Base-by-base conservation (phyloP, 202 grass and related monocot genomes). In the Carex arenaria region DNA sequence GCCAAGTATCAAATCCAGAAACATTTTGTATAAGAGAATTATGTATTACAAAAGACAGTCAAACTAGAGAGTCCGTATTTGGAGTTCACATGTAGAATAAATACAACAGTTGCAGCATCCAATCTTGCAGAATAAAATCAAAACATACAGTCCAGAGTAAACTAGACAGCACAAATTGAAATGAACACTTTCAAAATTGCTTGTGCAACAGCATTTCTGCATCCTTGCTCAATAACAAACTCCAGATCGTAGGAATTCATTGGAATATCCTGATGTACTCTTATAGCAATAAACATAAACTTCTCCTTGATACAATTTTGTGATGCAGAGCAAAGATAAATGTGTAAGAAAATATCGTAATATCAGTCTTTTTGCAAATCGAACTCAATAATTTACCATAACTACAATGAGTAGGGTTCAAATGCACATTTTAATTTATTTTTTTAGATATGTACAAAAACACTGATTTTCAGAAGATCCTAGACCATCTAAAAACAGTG, bases 241-340 rank as follows among this genome's bases (percentile, higher is more conserved):
- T 57, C 7, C 4, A 57, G 59, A 59, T 71, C 67, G 57, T 36
- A 59, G 17, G 66, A 10, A 69, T 69, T 38, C 73, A 45, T 45
- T 45, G 42, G 42, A 45, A 45, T 45, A 45, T 45, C 42, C 42
- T 36, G 52, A 77, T n/a, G 14, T 57, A 52, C 49, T n/a, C 23
- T 76, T 76, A 76, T 8, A 10, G 12, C 26, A 57, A 76, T 34
- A 2, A 57, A 5, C 22, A 28, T 10, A 9, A 45, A 45, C 42
- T 67, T 26, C 7, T 73, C 52, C 53, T 77, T 76, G 72, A 76
- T 76, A 56, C 13, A 76, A 76, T 76, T 71, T 71, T 76, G 49
- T 76, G 11, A 26, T 34, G 12, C 47, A 32, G 6, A 76, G 32
- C 13, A 31, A 31, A 18, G 49, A 76, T 54, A 73, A 53, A 19